phyloP scores from a whole-genome alignment of 2,329 filamentous ascomycete genomes.

The Talaromyces albobiverticillius region DNA sequence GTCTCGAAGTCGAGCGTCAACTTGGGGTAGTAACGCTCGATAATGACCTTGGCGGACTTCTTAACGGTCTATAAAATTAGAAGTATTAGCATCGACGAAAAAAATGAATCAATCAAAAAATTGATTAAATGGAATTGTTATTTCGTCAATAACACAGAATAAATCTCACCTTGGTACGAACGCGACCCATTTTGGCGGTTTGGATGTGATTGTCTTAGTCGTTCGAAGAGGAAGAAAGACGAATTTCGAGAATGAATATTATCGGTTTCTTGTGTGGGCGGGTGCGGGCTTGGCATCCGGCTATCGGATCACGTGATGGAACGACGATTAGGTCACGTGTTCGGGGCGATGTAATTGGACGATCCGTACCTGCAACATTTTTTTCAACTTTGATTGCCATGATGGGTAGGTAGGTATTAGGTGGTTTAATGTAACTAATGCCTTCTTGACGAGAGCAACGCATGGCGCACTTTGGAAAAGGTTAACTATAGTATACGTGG shows the following conservation, averaged over 20 bases:
- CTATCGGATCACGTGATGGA: constrained; percentile 17
- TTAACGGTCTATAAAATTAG: constrained; percentile 59
- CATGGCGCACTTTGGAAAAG: no score
- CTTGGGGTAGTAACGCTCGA: constrained; percentile 97
- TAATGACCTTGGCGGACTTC: constrained; percentile 98
- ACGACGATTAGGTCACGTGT: background rate
- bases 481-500: no score
- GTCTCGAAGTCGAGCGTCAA: constrained; percentile 99
- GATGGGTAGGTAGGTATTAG: no score
- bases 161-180: constrained; percentile 43
- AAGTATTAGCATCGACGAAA: background rate
- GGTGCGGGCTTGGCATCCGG: constrained; percentile 12
- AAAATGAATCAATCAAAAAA: no score
- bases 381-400: no score
- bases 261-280: constrained; percentile 11
- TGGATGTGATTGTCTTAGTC: constrained; percentile 16
- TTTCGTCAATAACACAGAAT: background rate
- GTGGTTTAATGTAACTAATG: no score
- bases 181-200: constrained; percentile 50
- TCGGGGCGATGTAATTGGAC: no score
- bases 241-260: background rate
- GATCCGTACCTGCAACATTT: no score
- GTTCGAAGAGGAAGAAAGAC: background rate
- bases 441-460: no score
- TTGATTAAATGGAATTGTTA: no score